phyloP scores from a whole-genome alignment of 768 basidiomycete genomes.

The Hebeloma cylindrosporum region DNA sequence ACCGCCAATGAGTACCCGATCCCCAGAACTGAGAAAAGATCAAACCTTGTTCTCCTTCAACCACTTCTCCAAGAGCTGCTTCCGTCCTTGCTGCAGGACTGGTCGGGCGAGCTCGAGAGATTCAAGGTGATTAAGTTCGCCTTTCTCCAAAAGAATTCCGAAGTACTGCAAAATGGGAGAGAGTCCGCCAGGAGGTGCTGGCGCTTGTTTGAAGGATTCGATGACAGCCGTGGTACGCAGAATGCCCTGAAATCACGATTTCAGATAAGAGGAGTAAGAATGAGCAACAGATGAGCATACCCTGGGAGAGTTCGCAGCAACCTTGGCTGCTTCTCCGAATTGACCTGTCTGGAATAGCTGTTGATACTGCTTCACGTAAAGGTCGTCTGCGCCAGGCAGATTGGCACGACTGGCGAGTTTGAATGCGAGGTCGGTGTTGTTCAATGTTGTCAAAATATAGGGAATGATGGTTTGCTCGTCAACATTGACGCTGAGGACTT shows the following conservation, averaged over 20 bases:
- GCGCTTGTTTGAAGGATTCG: conserved; percentile 95
- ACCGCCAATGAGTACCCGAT: background rate
- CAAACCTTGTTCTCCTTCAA: conserved; percentile 99
- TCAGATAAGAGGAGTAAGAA: conserved; percentile 7
- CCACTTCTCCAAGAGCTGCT: conserved; percentile 98
- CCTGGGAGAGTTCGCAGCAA: conserved; percentile 95
- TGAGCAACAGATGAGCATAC: conserved; percentile 33
- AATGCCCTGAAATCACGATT: conserved; percentile 66
- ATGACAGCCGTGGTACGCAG: conserved; percentile 93
- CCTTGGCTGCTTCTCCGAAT: conserved; percentile 92
- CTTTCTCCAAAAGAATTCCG: conserved; percentile 97
- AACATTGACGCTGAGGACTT: conserved; percentile 94
- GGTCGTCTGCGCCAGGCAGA: conserved; percentile 94
- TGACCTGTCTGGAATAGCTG: conserved; percentile 86
- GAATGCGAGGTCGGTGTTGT: conserved; percentile 97
- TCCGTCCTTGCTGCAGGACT: conserved; percentile 92
- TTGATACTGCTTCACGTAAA: conserved; percentile 94
- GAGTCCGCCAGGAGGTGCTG: conserved; percentile 84
- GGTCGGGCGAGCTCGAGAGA: conserved; percentile 95
- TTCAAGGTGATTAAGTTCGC: conserved; percentile 95
- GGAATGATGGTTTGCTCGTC: conserved; percentile 97
- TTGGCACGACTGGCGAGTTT: conserved; percentile 96
- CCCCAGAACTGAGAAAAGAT: conserved; percentile 5
- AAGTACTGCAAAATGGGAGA: conserved; percentile 98
- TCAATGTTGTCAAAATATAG: conserved; percentile 89